Conservation (phyloP, 164 flowering plant genomes). For the Taxillus chinensis region DNA sequence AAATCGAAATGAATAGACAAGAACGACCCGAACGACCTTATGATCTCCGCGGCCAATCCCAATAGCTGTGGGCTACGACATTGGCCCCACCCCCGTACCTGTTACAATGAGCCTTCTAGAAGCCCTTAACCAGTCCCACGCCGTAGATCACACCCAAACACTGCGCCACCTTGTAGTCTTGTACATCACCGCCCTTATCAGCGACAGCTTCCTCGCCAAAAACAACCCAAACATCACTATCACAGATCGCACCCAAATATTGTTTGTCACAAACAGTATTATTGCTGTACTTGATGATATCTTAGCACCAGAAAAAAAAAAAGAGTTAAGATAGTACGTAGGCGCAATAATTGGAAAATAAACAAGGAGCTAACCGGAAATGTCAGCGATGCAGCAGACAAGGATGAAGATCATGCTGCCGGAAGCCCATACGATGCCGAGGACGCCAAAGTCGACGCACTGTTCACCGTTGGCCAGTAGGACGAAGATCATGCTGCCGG, state of each 20-base stretch:
- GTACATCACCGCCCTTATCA: constrained; percentile 62
- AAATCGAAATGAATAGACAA: too few species aligned
- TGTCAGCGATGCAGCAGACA: constrained; percentile 96
- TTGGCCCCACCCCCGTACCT: constrained; percentile 76
- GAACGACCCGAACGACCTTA: constrained; percentile 91
- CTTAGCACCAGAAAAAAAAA: too few species aligned
- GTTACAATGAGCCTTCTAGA: constrained; percentile 50
- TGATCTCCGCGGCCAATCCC: constrained; percentile 80
- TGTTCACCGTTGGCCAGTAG: too few species aligned
- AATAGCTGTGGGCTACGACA: constrained; percentile 43
- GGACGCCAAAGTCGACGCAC: too few species aligned
- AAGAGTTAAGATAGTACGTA: too few species aligned
- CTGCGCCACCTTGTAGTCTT: constrained; percentile 89
- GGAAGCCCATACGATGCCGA: too few species aligned
- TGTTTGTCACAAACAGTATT: too few species aligned
- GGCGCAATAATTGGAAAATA: not conserved
- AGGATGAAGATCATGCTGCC: too few species aligned
- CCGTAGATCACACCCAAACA: constrained; percentile 87
- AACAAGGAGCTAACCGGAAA: constrained; percentile 45
- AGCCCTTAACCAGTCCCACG: constrained; percentile 69
- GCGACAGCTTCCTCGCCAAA: constrained; percentile 73
- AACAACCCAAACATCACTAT: constrained; percentile 85
- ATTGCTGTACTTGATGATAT: too few species aligned
- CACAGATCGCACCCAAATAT: too few species aligned
- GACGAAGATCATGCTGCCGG: constrained; percentile 98